Conservation (phyloP, 345 rosid species). For the Erysimum cheiranthoides region DNA sequence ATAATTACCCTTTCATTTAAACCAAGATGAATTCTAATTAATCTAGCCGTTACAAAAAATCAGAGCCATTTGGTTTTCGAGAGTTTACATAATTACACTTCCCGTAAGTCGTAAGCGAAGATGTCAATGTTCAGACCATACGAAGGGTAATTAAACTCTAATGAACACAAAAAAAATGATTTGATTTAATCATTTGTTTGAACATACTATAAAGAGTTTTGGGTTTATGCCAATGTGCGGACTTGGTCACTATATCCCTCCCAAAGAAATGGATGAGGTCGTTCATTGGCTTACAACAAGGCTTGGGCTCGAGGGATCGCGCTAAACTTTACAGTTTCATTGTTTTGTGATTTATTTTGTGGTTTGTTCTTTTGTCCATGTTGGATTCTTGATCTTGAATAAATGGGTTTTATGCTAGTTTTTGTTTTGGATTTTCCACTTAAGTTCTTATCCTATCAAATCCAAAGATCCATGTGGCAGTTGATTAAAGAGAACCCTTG, state of each 20-base stretch:
- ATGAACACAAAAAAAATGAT: not conserved
- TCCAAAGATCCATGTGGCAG: too few relatives aligned
- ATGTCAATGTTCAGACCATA: slow-evolving; percentile 65
- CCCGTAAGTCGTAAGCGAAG: too few relatives aligned
- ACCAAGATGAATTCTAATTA: too few relatives aligned
- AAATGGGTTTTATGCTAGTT: slow-evolving; percentile 3
- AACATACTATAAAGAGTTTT: slow-evolving; percentile 13
- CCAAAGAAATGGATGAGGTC: slow-evolving; percentile 81
- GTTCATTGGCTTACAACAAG: slow-evolving; percentile 73
- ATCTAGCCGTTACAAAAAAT: too few relatives aligned
- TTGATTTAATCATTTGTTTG: slow-evolving; percentile 20
- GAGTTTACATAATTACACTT: too few relatives aligned
- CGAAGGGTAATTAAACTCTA: slow-evolving; percentile 60
- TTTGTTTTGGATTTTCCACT: not conserved
- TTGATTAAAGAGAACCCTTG: too few relatives aligned
- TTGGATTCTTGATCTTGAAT: slow-evolving; percentile 40
- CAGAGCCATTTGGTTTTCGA: too few relatives aligned
- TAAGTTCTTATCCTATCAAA: not conserved
- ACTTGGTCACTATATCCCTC: slow-evolving; percentile 89
- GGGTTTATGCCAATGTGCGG: slow-evolving; percentile 51
- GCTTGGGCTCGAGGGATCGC: slow-evolving; percentile 81
- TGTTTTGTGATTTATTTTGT: slow-evolving; percentile 41
- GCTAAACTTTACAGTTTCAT: slow-evolving; percentile 37
- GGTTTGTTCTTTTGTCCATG: slow-evolving; percentile 38
- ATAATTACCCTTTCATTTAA: too few relatives aligned